phyloP scores from a whole-genome alignment of 2,329 filamentous ascomycete species.

The Raffaelea albimanens region DNA sequence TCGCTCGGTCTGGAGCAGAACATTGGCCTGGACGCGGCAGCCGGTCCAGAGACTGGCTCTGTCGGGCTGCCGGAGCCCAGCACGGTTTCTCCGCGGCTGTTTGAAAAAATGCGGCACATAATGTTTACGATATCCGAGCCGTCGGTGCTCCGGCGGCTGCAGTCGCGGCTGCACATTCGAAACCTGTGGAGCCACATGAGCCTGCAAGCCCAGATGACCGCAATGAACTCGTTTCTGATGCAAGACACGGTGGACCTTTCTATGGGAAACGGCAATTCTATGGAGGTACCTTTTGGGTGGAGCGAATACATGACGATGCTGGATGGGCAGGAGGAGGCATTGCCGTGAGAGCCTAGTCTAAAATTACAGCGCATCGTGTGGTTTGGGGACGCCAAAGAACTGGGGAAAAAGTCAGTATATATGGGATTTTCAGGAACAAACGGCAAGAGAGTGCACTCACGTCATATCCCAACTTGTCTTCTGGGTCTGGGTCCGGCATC shows the following conservation, averaged over 20 bases:
- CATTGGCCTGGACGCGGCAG: neutral
- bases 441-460: neutral
- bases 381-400: neutral
- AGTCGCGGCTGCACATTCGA: neutral
- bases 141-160: neutral
- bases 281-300: neutral
- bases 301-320: neutral
- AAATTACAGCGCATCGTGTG: neutral
- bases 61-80: neutral
- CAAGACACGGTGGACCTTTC: neutral
- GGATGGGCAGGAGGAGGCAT: neutral
- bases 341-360: no score
- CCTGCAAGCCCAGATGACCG: neutral
- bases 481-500: conserved; percentile 23
- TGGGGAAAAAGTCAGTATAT: no score
- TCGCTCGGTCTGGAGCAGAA: neutral
- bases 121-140: neutral
- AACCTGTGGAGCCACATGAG: neutral
- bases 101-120: neutral
- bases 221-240: neutral
- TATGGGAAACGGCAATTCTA: neutral
- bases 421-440: no score
- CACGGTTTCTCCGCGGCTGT: neutral
- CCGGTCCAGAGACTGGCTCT: neutral
- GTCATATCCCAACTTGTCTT: conserved; percentile 21